Percentiles rank a stretch among this genome's conserved stretches.
Conservation (phyloP, 805 yeast genomes). For the Cyberlindnera nakhonratchasimensis region DNA sequence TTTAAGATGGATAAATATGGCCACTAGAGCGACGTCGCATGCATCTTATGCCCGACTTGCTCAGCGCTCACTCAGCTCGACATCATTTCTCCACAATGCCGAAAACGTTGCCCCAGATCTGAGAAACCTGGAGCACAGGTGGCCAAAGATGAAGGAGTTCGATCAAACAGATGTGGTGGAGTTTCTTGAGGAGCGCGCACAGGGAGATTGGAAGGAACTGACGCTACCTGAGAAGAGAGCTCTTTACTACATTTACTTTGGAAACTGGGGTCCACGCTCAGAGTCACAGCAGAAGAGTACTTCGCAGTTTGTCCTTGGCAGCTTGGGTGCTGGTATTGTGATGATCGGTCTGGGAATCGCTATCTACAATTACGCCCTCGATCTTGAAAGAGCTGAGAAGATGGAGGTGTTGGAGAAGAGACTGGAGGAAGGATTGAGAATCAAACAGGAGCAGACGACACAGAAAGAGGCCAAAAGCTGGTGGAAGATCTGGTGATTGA, state of each 20-base stretch:
- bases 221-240: conserved; percentile 29
- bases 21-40: not conserved
- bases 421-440: conserved; percentile 10
- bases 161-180: conserved; percentile 36
- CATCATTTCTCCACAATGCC: not conserved
- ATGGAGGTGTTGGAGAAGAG: conserved; percentile 4
- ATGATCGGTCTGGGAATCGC: conserved; percentile 21
- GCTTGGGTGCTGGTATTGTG: conserved; percentile 20
- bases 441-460: not conserved
- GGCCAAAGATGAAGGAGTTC: conserved; percentile 32
- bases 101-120: conserved; percentile 29
- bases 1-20: not conserved
- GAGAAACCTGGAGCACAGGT: conserved; percentile 27
- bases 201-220: conserved; percentile 32
- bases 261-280: conserved; percentile 37
- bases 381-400: conserved; percentile 19
- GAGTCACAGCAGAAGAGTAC: conserved; percentile 6
- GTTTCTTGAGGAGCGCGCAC: conserved; percentile 32
- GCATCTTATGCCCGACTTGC: not conserved
- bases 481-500: conserved; percentile 3
- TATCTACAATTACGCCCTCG: conserved; percentile 20
- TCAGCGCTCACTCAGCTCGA: not conserved
- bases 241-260: conserved; percentile 35
- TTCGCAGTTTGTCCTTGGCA: conserved; percentile 17
- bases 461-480: not conserved